Evolutionary conservation across 192 early-diverging fungal genomes (phyloP).

Genomic region (Rhizophagus prolifer): DNA sequence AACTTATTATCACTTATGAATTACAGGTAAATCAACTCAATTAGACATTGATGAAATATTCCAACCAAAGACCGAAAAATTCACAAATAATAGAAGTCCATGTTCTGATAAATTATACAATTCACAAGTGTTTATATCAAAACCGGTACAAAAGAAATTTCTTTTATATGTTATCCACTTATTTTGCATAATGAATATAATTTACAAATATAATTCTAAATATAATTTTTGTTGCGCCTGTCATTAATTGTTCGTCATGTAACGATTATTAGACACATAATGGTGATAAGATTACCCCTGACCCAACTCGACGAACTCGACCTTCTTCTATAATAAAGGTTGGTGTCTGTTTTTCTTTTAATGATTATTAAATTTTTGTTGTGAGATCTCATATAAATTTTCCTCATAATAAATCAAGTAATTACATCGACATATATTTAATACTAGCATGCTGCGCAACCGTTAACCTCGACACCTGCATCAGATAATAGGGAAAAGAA

Average conservation of each 20-base stretch:
- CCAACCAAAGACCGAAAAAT: constrained; percentile 9
- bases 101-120: constrained; percentile 10
- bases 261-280: neutral
- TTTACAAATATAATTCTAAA: neutral
- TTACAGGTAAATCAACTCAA: constrained; percentile 24
- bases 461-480: neutral
- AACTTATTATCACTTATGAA: neutral
- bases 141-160: neutral
- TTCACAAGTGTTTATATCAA: constrained; percentile 1
- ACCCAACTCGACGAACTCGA: neutral
- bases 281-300: neutral
- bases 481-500: constrained; percentile 26
- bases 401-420: neutral
- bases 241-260: neutral
- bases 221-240: too few relatives aligned
- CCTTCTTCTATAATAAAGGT: neutral
- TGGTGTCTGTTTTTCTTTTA: neutral
- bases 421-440: neutral
- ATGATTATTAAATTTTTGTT: neutral
- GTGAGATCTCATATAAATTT: neutral
- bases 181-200: neutral
- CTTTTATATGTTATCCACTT: neutral
- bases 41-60: constrained; percentile 26
- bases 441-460: neutral
- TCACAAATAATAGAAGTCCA: neutral